These are phyloP conservation scores for Condylostoma magnum DNA, from an alignment of 169 alveolate species.

Conservation along the genomic window DNA sequence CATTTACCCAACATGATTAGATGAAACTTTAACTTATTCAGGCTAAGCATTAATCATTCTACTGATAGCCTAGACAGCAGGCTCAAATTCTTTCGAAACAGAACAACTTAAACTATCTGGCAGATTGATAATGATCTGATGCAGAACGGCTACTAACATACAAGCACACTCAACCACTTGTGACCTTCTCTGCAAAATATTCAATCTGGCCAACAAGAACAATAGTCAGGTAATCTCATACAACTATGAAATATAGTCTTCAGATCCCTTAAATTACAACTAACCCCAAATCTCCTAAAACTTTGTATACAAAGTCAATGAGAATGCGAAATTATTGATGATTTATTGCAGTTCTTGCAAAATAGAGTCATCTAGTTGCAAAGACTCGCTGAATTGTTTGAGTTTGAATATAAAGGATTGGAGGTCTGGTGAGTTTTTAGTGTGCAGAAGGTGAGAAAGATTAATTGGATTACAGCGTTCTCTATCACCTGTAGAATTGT, in stretches of 20 bases:
- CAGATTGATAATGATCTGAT: neutral
- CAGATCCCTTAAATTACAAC: conserved; percentile 8
- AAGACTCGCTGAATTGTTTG: neutral
- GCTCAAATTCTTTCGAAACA: neutral
- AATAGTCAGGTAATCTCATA: conserved; percentile 34
- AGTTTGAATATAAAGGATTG: conserved; percentile 13
- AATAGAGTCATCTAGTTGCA: neutral
- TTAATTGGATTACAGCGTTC: neutral
- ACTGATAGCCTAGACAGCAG: neutral
- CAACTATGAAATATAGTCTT: neutral
- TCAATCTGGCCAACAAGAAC: conserved; percentile 8
- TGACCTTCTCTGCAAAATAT: neutral
- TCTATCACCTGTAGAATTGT: neutral
- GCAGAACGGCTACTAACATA: neutral
- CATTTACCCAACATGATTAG: conserved; percentile 11
- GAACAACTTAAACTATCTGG: neutral
- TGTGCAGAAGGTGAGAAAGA: neutral
- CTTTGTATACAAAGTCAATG: conserved; percentile 31
- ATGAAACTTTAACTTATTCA: conserved; percentile 17
- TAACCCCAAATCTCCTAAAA: conserved; percentile 39
- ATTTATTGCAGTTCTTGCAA: neutral
- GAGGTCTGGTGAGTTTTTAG: neutral
- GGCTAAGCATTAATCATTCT: conserved; percentile 5
- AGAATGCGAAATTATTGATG: conserved; percentile 21
- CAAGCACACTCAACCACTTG: conserved; percentile 2